Evolutionary conservation across 2,329 filamentous ascomycete genomes (phyloP).

Genomic region (Fusarium haematococcum): DNA sequence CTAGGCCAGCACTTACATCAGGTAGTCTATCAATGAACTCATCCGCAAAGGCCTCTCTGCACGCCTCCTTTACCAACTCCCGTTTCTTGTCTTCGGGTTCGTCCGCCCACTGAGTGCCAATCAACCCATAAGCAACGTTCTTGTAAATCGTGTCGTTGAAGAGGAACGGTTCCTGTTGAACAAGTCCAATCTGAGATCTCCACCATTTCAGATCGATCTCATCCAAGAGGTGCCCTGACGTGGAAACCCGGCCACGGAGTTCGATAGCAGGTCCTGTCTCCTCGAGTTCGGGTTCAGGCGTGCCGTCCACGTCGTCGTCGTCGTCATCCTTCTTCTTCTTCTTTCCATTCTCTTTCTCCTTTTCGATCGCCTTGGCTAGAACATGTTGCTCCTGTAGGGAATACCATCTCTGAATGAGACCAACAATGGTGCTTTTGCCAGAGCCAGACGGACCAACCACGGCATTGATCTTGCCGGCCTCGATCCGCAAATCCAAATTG

Average conservation of each 20-base stretch:
- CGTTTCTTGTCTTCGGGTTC: conserved; percentile 66
- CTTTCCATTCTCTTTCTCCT: conserved; percentile 58
- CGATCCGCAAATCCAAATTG: conserved; percentile 67
- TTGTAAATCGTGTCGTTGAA: conserved; percentile 74
- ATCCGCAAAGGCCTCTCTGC: conserved; percentile 75
- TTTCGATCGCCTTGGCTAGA: conserved; percentile 63
- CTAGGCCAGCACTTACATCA: conserved; percentile 50
- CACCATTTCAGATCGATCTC: conserved; percentile 73
- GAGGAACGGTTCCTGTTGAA: conserved; percentile 76
- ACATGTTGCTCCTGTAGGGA: conserved; percentile 65
- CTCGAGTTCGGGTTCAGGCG: conserved; percentile 48
- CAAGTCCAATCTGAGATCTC: conserved; percentile 72
- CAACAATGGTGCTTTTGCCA: conserved; percentile 81
- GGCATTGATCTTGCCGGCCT: conserved; percentile 75
- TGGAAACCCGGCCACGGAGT: conserved; percentile 60
- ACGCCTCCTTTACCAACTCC: conserved; percentile 72
- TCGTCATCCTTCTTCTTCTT: conserved; percentile 52
- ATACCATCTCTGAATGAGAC: conserved; percentile 79
- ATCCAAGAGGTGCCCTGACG: conserved; percentile 65
- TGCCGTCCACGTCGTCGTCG: conserved; percentile 42
- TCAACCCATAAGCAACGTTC: conserved; percentile 71
- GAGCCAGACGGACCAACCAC: conserved; percentile 80
- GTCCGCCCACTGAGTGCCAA: conserved; percentile 65
- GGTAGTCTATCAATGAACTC: conserved; percentile 76
- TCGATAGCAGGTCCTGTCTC: conserved; percentile 57